These are phyloP conservation scores for Thelonectria rubi DNA, from an alignment of 2,329 filamentous ascomycete genomes.

Conservation along the genomic window DNA sequence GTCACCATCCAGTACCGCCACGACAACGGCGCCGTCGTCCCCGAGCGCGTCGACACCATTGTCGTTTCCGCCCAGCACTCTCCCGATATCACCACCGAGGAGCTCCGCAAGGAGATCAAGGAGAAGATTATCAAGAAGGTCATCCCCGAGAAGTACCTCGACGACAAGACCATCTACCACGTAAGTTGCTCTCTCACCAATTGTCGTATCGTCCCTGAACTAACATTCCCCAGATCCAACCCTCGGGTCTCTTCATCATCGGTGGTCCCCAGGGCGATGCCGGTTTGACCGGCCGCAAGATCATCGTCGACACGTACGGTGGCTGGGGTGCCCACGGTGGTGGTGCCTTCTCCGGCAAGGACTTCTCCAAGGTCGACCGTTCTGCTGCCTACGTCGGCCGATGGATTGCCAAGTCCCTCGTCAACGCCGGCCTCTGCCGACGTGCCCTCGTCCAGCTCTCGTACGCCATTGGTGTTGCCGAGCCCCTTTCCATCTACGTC, in stretches of 20 bases:
- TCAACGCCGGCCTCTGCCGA: slow-evolving; percentile 86
- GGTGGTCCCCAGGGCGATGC: slow-evolving; percentile 99
- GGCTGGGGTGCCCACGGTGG: slow-evolving; percentile 99
- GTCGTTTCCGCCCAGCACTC: slow-evolving; percentile 97
- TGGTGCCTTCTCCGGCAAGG: slow-evolving; percentile 99
- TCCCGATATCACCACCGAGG: slow-evolving; percentile 86
- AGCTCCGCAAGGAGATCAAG: slow-evolving; percentile 92
- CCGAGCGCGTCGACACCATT: slow-evolving; percentile 92
- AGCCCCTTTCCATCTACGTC: slow-evolving; percentile 97
- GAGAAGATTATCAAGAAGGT: slow-evolving; percentile 97
- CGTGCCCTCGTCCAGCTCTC: slow-evolving; percentile 97
- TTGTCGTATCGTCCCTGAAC: slow-evolving; percentile 6
- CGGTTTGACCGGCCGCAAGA: slow-evolving; percentile 98
- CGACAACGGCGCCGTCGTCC: slow-evolving; percentile 92
- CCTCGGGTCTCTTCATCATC: slow-evolving; percentile 98
- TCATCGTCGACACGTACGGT: slow-evolving; percentile 99
- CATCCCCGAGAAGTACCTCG: slow-evolving; percentile 91
- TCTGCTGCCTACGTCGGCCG: slow-evolving; percentile 96
- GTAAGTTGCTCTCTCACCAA: slow-evolving; percentile 58
- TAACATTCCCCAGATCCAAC: slow-evolving; percentile 74
- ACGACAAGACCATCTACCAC: slow-evolving; percentile 95
- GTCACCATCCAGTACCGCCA: slow-evolving; percentile 99
- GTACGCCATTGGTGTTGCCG: slow-evolving; percentile 98
- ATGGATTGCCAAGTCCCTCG: slow-evolving; percentile 99
- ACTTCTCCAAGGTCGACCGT: slow-evolving; percentile 99